phyloP scores from a whole-genome alignment of 495 filamentous ascomycete genomes.

The Halenospora varia region DNA sequence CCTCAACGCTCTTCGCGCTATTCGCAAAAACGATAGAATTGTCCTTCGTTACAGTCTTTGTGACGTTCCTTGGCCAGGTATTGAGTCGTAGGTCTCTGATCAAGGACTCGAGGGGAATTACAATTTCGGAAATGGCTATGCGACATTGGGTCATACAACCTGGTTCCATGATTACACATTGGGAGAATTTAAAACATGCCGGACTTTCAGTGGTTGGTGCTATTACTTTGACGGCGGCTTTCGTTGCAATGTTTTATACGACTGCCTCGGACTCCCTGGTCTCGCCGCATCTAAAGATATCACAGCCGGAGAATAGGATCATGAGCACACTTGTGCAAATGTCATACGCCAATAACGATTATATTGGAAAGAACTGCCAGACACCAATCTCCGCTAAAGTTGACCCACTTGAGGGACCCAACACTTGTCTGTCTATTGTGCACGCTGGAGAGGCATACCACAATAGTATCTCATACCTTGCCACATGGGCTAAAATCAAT shows the following conservation, averaged over 20 bases:
- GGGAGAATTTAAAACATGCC: slow-evolving; percentile 55
- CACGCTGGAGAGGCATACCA: slow-evolving; percentile 58
- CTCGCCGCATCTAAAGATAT: slow-evolving; percentile 57
- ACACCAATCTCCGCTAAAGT: slow-evolving; percentile 47
- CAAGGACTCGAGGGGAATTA: slow-evolving; percentile 52
- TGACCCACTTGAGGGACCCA: slow-evolving; percentile 36
- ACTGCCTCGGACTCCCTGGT: slow-evolving; percentile 70
- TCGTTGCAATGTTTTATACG: slow-evolving; percentile 66
- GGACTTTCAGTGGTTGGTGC: slow-evolving; percentile 54
- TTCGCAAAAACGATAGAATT: slow-evolving; percentile 73
- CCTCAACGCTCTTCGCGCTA: slow-evolving; percentile 54
- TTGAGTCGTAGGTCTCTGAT: slow-evolving; percentile 60
- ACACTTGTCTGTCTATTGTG: slow-evolving; percentile 60
- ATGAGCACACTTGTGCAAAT: slow-evolving; percentile 54
- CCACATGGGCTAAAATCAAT: slow-evolving; percentile 43
- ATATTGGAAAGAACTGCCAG: slow-evolving; percentile 47
- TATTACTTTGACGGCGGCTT: slow-evolving; percentile 52
- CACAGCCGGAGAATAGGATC: slow-evolving; percentile 34
- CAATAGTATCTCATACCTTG: slow-evolving; percentile 44
- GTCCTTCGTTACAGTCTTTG: slow-evolving; percentile 72
- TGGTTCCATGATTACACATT: slow-evolving; percentile 63
- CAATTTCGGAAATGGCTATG: slow-evolving; percentile 68
- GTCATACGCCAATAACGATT: slow-evolving; percentile 53
- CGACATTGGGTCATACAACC: slow-evolving; percentile 48
- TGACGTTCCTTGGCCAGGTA: slow-evolving; percentile 69